phyloP scores from a whole-genome alignment of 148 eudicot genomes.

The Drosera capensis region DNA sequence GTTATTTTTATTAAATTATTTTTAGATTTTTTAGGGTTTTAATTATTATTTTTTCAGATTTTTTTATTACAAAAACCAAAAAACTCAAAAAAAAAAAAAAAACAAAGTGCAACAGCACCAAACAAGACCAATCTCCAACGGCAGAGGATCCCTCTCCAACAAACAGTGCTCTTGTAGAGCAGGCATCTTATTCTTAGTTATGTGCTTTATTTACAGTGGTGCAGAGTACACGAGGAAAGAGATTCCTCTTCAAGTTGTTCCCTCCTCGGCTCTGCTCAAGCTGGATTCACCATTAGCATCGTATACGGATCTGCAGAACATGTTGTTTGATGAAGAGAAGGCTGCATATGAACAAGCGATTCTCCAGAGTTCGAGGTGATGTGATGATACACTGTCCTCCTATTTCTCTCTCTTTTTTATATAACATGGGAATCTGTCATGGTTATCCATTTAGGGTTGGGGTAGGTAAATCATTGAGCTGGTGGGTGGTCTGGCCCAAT shows the following conservation, averaged over 20 bases:
- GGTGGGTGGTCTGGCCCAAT: too few species aligned
- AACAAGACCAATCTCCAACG: too few species aligned
- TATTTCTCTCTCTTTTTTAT: not conserved
- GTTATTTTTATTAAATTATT: too few species aligned
- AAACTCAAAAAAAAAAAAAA: too few species aligned
- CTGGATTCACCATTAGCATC: slow-evolving; percentile 75
- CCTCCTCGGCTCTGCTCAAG: slow-evolving; percentile 54
- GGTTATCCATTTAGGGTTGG: too few species aligned
- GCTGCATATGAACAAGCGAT: slow-evolving; percentile 86
- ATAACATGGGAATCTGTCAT: too few species aligned
- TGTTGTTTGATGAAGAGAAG: slow-evolving; percentile 76
- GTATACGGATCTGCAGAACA: slow-evolving; percentile 64
- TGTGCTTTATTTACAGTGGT: slow-evolving; percentile 48
- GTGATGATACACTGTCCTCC: not conserved
- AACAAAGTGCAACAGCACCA: too few species aligned
- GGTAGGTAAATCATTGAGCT: too few species aligned
- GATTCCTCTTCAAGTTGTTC: slow-evolving; percentile 75
- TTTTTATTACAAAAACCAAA: too few species aligned
- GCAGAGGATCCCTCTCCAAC: too few species aligned
- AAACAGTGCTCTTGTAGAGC: not conserved
- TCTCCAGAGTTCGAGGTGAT: slow-evolving; percentile 58
- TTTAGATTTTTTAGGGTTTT: too few species aligned
- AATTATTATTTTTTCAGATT: too few species aligned
- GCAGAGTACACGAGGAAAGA: slow-evolving; percentile 86
- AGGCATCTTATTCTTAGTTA: slow-evolving; percentile 4